phyloP scores from a whole-genome alignment of 176 grass and related monocot species.

The Cenchrus americanus region DNA sequence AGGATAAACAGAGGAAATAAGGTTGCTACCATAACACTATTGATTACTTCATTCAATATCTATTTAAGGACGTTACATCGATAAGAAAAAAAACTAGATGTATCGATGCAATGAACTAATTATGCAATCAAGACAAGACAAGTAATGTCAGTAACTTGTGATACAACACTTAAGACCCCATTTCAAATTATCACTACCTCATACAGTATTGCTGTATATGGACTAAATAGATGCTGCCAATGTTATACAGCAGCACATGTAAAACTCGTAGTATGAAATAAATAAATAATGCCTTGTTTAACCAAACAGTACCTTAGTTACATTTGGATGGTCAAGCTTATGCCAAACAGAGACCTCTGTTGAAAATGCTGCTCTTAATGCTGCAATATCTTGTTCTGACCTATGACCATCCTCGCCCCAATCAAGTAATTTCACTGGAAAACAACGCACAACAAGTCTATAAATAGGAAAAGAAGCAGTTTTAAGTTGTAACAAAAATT shows the following conservation, averaged over 20 bases:
- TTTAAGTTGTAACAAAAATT: neutral
- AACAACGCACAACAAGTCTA: neutral
- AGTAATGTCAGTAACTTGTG: neutral
- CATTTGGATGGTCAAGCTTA: conserved; percentile 97
- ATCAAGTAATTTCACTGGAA: conserved; percentile 90
- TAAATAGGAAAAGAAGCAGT: neutral
- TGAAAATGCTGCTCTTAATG: conserved; percentile 74
- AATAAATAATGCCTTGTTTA: neutral
- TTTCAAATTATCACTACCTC: neutral
- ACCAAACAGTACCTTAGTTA: conserved; percentile 74
- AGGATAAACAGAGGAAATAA: neutral
- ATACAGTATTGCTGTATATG: neutral
- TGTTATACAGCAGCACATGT: neutral
- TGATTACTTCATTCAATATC: neutral
- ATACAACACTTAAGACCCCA: neutral
- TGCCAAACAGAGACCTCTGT: conserved; percentile 98
- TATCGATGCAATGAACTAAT: neutral
- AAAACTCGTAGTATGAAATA: neutral
- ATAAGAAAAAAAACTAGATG: neutral
- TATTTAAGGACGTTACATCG: neutral
- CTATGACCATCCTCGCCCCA: conserved; percentile 94
- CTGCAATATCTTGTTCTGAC: conserved; percentile 71
- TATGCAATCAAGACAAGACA: neutral
- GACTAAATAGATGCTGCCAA: neutral
- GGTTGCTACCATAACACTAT: conserved; percentile 2